Evolutionary conservation across 805 yeast species (phyloP), one percentile per base, ranked within the genome.

Genomic region (Candida coquimbonensis): DNA sequence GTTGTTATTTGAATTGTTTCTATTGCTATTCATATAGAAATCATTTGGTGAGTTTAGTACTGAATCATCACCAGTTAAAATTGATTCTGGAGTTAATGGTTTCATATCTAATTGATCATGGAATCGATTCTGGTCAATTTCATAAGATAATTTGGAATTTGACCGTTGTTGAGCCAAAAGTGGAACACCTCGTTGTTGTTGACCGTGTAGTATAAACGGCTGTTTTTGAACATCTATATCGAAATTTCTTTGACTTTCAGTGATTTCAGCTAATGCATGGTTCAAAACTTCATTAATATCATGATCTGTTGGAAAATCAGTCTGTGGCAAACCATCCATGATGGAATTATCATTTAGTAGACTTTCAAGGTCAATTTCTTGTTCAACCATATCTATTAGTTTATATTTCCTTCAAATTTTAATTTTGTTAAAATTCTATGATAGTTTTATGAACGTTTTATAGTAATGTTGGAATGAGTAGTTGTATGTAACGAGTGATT

Each of bases 41-140:
- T 39, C 45, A 16, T 16, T 41, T 43, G 61, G 61, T 13, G 61
- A 52, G 13, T 46, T 48, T 17, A 46, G 32, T 29, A 36, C 51
- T 11, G 59, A 55, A 16, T 51, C 55, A 48, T 54, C 61, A 9
- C 70, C 66, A 11, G 71, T 65, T 12, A 65, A 54, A 26, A 67
- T 46, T 1, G 71, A 67, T 24, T 57, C 68, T 5, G 72, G 72
- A 8, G 70, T 61, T 26, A 66, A 50, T n/a, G 60, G 59, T 35
- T 40, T 41, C 5, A 38, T 32, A 12, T 45, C 42, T 4, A 35
- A 24, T 13, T 29, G 40, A 19, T 44, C 44, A 5, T 38, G 34
- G 13, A 35, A 35, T 17, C 17, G 25, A 5, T 26, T 31, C 9
- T 40, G 38, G 9, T 31, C 33, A 29, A 32, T 36, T 6, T 38